These are phyloP conservation scores for Mortierella hygrophila DNA, from an alignment of 192 early-diverging fungal genomes.

Conservation along the genomic window DNA sequence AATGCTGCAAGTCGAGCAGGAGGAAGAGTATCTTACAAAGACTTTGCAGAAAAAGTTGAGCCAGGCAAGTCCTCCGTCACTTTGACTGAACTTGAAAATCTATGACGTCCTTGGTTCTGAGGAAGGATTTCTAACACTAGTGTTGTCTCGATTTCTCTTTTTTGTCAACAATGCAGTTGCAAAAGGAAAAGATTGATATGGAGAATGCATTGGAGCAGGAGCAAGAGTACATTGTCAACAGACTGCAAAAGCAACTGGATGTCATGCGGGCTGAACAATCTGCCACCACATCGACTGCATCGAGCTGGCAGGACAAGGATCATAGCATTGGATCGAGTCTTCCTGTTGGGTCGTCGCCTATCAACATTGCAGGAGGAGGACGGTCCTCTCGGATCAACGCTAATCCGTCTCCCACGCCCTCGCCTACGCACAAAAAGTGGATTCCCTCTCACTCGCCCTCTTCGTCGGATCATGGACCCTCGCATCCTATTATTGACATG, in stretches of 20 bases:
- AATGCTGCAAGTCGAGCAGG: constrained; percentile 81
- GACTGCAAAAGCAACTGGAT: constrained; percentile 87
- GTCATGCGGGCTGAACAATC: constrained; percentile 58
- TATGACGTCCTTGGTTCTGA: background rate
- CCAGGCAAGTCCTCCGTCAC: constrained; percentile 53
- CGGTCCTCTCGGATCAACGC: constrained; percentile 41
- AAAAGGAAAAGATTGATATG: constrained; percentile 92
- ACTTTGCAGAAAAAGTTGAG: constrained; percentile 80
- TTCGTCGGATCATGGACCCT: constrained; percentile 44
- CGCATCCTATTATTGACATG: constrained; percentile 55
- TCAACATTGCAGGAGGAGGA: constrained; percentile 51
- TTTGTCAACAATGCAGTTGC: constrained; percentile 62
- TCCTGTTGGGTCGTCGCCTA: constrained; percentile 51
- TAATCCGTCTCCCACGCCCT: constrained; percentile 49
- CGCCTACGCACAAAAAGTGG: constrained; percentile 54
- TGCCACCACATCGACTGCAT: constrained; percentile 36
- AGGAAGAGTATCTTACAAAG: constrained; percentile 87
- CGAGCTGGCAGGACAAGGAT: constrained; percentile 57
- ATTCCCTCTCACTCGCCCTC: constrained; percentile 51
- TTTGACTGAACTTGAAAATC: background rate
- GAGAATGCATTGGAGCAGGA: constrained; percentile 93
- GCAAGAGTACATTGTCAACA: constrained; percentile 93
- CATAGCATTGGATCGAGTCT: constrained; percentile 27
- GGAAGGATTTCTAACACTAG: background rate
- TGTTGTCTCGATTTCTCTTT: constrained; percentile 2